Evolutionary conservation across 441 rosid species (phyloP), one percentile per base, ranked within the genome.

Genomic region (Omphalea diandra): DNA sequence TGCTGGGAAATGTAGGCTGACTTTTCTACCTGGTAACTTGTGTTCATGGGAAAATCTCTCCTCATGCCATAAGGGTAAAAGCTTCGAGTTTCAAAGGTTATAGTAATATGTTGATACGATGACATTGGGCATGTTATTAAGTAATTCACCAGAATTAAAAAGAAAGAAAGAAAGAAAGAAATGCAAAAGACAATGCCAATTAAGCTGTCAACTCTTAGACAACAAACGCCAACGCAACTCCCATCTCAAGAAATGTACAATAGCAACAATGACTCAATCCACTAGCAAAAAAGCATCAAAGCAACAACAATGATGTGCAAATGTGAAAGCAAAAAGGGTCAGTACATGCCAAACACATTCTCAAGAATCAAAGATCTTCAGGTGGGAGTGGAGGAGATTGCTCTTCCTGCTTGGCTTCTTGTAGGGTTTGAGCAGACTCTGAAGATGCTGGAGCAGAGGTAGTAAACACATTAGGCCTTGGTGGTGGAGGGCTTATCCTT

Each of bases 401-500:
- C 41, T 77, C 76, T 12, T 75, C 81, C 14, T 71, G 82, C 75
- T 70, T 74, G 40, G 62, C 18, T 67, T 80, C 84, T 73, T 68
- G 73, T 50, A 73, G 73, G 68, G 76, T 46, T 50, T 77, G 80
- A 22, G 22, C 41, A 17, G 78, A 75, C 49, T 33, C 26, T 35
- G 85, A 62, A 11, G 83, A 8, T 6, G 83, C 10, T 55, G 78
- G 62, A 36, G 35, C 69, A 44, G 83, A 59, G 41, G 58, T 36
- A 22, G 70, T 60, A 54, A 75, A 59, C 11, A 46, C 69, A 47
- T 64, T 54, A 18, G 46, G 58, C 69, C 73, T 55, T 0, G 73
- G 69, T 2, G 55, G 59, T n/a, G 76, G 70, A 7, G 82, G 69
- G 71, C 68, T 77, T 44, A 91, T 77, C 32, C 82, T 78, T 22